A percentile compares a stretch with the other conserved stretches of the same genome.
These are phyloP conservation scores for Cryptosporidium sp. DNA, from an alignment of 169 alveolate genomes.

Conservation along the genomic window DNA sequence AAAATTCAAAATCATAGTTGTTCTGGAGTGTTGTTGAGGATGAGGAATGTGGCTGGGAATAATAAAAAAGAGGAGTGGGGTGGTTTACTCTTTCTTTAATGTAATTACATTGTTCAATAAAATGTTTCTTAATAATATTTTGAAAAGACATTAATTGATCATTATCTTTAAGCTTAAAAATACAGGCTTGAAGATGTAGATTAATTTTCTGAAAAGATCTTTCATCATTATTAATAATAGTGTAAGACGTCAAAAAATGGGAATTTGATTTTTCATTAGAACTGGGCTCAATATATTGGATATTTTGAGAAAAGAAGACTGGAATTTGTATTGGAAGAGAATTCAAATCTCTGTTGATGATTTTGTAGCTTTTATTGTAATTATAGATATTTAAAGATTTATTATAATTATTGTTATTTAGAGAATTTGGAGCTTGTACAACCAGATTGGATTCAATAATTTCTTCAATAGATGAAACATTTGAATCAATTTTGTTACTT, in stretches of 20 bases:
- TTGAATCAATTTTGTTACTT: not conserved
- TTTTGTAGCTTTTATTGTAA: conserved; percentile 17
- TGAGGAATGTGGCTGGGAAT: not conserved
- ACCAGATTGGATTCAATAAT: conserved; percentile 33
- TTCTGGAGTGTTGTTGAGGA: not conserved
- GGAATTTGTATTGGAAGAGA: conserved; percentile 42
- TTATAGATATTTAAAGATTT: not conserved
- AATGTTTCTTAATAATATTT: not conserved
- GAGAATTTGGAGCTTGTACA: not conserved
- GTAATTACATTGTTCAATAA: conserved; percentile 44
- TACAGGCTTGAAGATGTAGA: conserved; percentile 55
- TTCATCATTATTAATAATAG: conserved; percentile 17
- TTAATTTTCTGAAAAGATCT: not conserved
- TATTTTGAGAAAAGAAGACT: conserved; percentile 24
- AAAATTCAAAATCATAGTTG: conserved; percentile 40
- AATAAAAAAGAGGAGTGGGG: conserved; percentile 11
- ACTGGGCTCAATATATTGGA: not conserved
- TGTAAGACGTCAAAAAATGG: conserved; percentile 47
- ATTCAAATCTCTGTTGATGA: not conserved
- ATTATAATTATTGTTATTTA: not conserved
- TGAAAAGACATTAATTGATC: conserved; percentile 13
- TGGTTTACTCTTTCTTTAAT: conserved; percentile 17
- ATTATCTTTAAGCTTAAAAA: not conserved
- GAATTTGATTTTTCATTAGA: conserved; percentile 1
- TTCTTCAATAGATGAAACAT: not conserved